Conservation (phyloP, 2,329 filamentous ascomycete species). For the Arthrobotrys megalospora region DNA sequence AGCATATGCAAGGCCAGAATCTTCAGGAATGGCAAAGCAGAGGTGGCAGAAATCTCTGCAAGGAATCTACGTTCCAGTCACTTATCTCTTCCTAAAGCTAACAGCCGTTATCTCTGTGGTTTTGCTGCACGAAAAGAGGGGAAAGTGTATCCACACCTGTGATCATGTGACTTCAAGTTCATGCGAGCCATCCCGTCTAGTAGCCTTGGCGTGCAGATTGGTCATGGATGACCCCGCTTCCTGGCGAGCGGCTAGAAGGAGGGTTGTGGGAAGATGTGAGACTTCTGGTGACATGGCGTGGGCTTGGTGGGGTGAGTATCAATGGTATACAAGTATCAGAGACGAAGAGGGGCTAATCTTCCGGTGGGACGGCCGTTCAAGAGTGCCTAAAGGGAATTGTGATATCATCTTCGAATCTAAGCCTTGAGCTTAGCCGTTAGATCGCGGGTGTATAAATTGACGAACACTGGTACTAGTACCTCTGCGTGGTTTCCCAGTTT, state of each 20-base stretch:
- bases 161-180: slow-evolving; percentile 61
- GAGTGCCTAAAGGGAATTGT: slow-evolving; percentile 4
- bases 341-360: slow-evolving; percentile 24
- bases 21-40: slow-evolving; percentile 1
- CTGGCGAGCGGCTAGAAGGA: slow-evolving; percentile 45
- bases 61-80: slow-evolving; percentile 7
- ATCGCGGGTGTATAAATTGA: slow-evolving; percentile 4
- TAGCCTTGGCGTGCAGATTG: slow-evolving; percentile 54
- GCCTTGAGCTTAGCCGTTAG: slow-evolving; percentile 3
- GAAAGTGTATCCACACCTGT: slow-evolving; percentile 43
- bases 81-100: slow-evolving; percentile 1
- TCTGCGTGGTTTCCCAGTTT: background rate
- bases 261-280: slow-evolving; percentile 39
- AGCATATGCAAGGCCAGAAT: slow-evolving; percentile 22
- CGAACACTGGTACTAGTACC: background rate
- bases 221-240: slow-evolving; percentile 48
- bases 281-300: slow-evolving; percentile 36
- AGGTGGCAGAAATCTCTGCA: background rate
- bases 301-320: slow-evolving; percentile 45
- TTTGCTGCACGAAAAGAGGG: slow-evolving; percentile 36
- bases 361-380: slow-evolving; percentile 32
- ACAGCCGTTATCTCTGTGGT: slow-evolving; percentile 5
- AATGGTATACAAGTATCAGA: slow-evolving; percentile 23
- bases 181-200: slow-evolving; percentile 61
- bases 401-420: slow-evolving; percentile 23